Percentiles rank a stretch among this genome's conserved stretches.
These are phyloP conservation scores for Clonostachys byssicola DNA, from an alignment of 2,329 filamentous ascomycete species.

Conservation along the genomic window DNA sequence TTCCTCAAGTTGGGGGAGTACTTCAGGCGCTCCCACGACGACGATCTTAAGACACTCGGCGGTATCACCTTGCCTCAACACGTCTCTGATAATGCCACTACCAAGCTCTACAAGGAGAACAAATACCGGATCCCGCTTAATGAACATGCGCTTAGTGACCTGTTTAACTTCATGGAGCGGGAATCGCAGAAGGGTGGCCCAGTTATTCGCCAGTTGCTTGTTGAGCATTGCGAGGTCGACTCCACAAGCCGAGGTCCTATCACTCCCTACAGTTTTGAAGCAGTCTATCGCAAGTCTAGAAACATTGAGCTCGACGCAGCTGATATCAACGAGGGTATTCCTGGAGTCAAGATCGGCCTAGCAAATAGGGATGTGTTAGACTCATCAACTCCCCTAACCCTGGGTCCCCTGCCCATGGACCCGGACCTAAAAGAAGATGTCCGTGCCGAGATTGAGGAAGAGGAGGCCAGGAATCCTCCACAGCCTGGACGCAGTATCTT, in stretches of 20 bases:
- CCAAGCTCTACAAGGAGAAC: constrained; percentile 77
- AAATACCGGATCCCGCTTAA: constrained; percentile 91
- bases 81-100: constrained; percentile 69
- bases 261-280: constrained; percentile 59
- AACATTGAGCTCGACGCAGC: constrained; percentile 59
- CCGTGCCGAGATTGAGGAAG: constrained; percentile 79
- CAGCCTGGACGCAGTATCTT: constrained; percentile 67
- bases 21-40: constrained; percentile 75
- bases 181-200: constrained; percentile 77
- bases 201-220: constrained; percentile 71
- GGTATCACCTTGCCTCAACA: constrained; percentile 75
- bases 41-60: constrained; percentile 74
- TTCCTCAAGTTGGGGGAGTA: constrained; percentile 67
- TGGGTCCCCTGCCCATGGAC: constrained; percentile 84
- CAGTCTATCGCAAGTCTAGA: constrained; percentile 51
- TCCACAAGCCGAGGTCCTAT: constrained; percentile 58
- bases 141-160: constrained; percentile 73
- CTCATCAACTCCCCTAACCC: constrained; percentile 56
- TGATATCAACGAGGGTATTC: constrained; percentile 62
- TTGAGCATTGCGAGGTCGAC: constrained; percentile 53
- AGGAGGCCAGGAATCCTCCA: constrained; percentile 75
- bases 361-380: constrained; percentile 58
- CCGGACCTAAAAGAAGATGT: constrained; percentile 79
- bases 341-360: constrained; percentile 57
- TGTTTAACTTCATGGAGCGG: constrained; percentile 87